These are phyloP conservation scores for Stenogyne calaminthoides DNA, from an alignment of 305 asterid species.

Conservation along the genomic window DNA sequence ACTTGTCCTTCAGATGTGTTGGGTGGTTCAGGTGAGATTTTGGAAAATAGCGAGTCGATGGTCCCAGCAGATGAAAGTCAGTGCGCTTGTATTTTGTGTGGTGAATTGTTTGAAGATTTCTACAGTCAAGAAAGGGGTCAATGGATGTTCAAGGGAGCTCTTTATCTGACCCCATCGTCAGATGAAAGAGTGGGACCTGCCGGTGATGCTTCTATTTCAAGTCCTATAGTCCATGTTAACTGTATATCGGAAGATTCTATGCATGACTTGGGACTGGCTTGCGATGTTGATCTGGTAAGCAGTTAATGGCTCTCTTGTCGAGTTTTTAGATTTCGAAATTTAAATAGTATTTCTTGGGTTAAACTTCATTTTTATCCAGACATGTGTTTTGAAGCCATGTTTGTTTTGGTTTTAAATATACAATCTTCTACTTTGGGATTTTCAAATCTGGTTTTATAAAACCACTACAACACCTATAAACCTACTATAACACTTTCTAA, in stretches of 20 bases:
- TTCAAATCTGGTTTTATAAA: no score
- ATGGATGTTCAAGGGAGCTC: constrained; percentile 96
- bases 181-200: constrained; percentile 34
- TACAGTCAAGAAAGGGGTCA: constrained; percentile 61
- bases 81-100: constrained; percentile 84
- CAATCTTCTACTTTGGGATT: no score
- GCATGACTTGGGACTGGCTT: constrained; percentile 45
- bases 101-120: constrained; percentile 84
- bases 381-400: not conserved
- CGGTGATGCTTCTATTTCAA: constrained; percentile 34
- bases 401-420: no score
- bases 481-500: no score
- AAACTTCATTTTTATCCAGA: not conserved
- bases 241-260: constrained; percentile 57
- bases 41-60: constrained; percentile 55
- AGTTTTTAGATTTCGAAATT: not conserved
- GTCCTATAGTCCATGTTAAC: constrained; percentile 71
- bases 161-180: constrained; percentile 51
- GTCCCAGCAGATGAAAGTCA: constrained; percentile 94
- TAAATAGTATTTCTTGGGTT: not conserved
- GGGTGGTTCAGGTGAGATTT: constrained; percentile 43
- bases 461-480: no score
- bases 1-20: constrained; percentile 33
- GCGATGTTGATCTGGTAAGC: constrained; percentile 62
- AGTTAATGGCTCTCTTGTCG: not conserved